Evolutionary conservation across 805 yeast genomes (phyloP).

Genomic region (Candida golubevii): DNA sequence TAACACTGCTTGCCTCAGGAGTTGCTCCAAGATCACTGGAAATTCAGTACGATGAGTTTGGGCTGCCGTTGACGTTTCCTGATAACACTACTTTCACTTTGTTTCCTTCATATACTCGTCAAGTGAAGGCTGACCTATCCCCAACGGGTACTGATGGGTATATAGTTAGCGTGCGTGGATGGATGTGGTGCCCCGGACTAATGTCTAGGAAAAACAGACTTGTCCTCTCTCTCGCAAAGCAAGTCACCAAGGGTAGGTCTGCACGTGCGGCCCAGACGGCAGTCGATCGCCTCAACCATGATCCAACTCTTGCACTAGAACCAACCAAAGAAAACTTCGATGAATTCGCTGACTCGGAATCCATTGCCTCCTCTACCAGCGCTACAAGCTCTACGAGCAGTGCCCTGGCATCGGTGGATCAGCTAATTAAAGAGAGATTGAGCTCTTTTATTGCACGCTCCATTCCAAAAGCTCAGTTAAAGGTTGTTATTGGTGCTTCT

Average conservation of each 20-base stretch:
- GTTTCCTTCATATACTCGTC: slow-evolving; percentile 36
- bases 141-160: slow-evolving; percentile 29
- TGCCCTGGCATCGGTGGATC: slow-evolving; percentile 30
- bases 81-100: slow-evolving; percentile 56
- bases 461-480: slow-evolving; percentile 52
- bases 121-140: slow-evolving; percentile 14
- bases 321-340: slow-evolving; percentile 2
- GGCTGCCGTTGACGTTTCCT: slow-evolving; percentile 36
- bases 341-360: slow-evolving; percentile 10
- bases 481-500: slow-evolving; percentile 53
- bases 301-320: slow-evolving; percentile 8
- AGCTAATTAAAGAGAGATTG: slow-evolving; percentile 57
- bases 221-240: slow-evolving; percentile 63
- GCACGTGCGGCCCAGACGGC: slow-evolving; percentile 18
- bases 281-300: slow-evolving; percentile 13
- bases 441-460: slow-evolving; percentile 67
- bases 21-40: slow-evolving; percentile 28
- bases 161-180: slow-evolving; percentile 64
- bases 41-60: slow-evolving; percentile 16
- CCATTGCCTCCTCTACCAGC: slow-evolving; percentile 9
- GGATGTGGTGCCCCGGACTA: slow-evolving; percentile 66
- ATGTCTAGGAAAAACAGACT: slow-evolving; percentile 68
- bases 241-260: slow-evolving; percentile 46
- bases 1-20: slow-evolving; percentile 46
- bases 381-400: slow-evolving; percentile 6